Percentiles rank a stretch among this genome's conserved stretches.
Conservation (phyloP, 805 yeast species). For the Kazachstania kunashirensis region DNA sequence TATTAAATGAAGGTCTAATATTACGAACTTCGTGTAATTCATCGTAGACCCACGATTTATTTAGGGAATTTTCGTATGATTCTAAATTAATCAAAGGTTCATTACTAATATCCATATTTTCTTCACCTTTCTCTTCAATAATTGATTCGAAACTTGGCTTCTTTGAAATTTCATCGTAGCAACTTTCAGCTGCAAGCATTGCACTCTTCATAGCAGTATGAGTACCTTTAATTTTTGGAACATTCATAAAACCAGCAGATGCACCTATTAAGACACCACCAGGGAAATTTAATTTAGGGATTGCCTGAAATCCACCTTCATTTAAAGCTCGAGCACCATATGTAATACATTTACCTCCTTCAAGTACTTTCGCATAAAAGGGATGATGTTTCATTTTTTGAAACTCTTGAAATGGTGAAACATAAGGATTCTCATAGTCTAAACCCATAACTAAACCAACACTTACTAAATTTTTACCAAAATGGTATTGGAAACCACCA, state of each 20-base stretch:
- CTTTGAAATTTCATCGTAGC: slow-evolving; percentile 45
- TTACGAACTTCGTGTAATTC: slow-evolving; percentile 83
- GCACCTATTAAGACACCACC: slow-evolving; percentile 96
- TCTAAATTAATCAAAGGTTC: slow-evolving; percentile 39
- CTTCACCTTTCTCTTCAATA: slow-evolving; percentile 34
- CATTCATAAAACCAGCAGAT: slow-evolving; percentile 93
- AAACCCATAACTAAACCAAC: slow-evolving; percentile 93
- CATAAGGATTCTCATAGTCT: slow-evolving; percentile 89
- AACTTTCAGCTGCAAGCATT: slow-evolving; percentile 84
- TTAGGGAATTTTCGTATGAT: slow-evolving; percentile 54
- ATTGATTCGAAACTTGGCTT: slow-evolving; percentile 34
- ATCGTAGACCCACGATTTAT: slow-evolving; percentile 74
- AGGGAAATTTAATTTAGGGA: slow-evolving; percentile 85
- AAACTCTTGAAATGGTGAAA: slow-evolving; percentile 93
- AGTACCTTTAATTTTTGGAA: slow-evolving; percentile 94
- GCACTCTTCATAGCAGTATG: slow-evolving; percentile 97
- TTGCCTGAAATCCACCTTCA: slow-evolving; percentile 93
- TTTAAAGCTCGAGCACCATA: slow-evolving; percentile 95
- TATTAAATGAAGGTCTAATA: slow-evolving; percentile 82
- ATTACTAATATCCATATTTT: slow-evolving; percentile 22
- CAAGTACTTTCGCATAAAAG: slow-evolving; percentile 58
- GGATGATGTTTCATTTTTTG: slow-evolving; percentile 92
- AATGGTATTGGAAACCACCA: slow-evolving; percentile 96
- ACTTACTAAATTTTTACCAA: slow-evolving; percentile 84
- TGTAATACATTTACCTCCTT: slow-evolving; percentile 86